These are phyloP conservation scores for Colletotrichum falcatum DNA, from an alignment of 2,329 filamentous ascomycete species.

Conservation along the genomic window DNA sequence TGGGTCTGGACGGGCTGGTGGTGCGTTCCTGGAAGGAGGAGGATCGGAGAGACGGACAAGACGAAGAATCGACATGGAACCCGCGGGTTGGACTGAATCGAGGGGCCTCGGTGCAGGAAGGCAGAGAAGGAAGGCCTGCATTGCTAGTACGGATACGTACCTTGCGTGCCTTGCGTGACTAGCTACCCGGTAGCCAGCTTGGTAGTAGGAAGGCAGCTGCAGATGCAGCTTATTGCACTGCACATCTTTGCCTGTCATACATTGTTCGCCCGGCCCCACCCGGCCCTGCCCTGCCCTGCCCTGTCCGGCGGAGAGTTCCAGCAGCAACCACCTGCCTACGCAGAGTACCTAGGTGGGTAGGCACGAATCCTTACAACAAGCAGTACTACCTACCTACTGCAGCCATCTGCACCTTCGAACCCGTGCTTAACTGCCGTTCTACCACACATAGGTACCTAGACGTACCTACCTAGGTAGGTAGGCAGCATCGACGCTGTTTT, in stretches of 20 bases:
- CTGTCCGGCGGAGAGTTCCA: background rate
- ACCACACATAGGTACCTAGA: background rate
- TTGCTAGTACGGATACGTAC: too few species aligned
- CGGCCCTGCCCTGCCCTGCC: too few species aligned
- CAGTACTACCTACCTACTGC: background rate
- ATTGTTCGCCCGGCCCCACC: background rate
- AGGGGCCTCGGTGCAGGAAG: background rate
- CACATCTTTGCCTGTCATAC: constrained; percentile 13
- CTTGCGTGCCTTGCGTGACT: too few species aligned
- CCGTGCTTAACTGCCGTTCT: constrained; percentile 8
- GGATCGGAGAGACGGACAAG: background rate
- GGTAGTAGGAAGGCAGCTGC: too few species aligned
- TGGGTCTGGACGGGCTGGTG: background rate
- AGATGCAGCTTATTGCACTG: constrained; percentile 5
- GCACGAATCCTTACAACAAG: background rate
- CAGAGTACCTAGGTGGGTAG: too few species aligned
- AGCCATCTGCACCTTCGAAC: background rate
- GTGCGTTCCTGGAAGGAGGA: constrained; percentile 9
- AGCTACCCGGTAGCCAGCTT: too few species aligned
- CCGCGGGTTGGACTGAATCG: background rate
- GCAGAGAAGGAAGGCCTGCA: constrained; percentile 11
- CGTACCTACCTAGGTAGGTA: background rate
- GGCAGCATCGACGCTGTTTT: background rate
- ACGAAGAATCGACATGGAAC: background rate
- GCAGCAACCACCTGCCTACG: background rate